Evolutionary conservation across 192 early-diverging fungal species (phyloP), one percentile per base, ranked within the genome.

Genomic region (Coemansia sp.): DNA sequence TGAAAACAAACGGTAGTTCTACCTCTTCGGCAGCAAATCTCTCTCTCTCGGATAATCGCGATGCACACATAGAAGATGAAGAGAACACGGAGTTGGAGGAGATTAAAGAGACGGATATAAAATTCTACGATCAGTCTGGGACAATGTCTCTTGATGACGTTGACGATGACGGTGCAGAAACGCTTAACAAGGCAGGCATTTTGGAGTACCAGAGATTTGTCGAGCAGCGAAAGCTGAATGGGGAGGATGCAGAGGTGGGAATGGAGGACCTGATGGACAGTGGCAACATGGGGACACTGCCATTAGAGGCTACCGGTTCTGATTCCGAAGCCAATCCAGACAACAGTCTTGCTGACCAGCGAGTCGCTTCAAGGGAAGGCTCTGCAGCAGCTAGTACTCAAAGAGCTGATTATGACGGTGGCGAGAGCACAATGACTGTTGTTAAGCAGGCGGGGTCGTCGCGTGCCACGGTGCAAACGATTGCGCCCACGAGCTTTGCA

Each of bases 401-500:
- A 39, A 41, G 41, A 16, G 59, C 59, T 9, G 59, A 43, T 3
- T 74, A 15, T 67, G 69, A 22, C 70, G 71, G 76, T n/a, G 62
- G 43, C n/a, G 66, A 70, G 52, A 67, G 62, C 10, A 67, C 64
- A 26, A 51, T 71, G 62, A 71, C 72, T 0, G 26, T 77, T 46
- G 71, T 71, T 1, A 68, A 67, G 56, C 65, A 76, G 67, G 26
- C 76, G 5, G 73, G 66, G 1, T 48, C 71, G 10, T 49, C 67
- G 9, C 32, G 52, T 12, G 62, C 12, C 5, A 52, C 36, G 5
- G 61, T 56, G 19, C 71, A 73, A 32, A 67, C 76, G 46, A 55
- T 67, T 32, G 78, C 74, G n/a, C 69, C 74, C n/a, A 63, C 69
- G 63, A 73, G 41, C 54, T 77, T 95, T 22, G 88, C 91, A 51